Evolutionary conservation across 768 basidiomycete genomes (phyloP), one percentile per base, ranked within the genome.

Genomic region (Mycena maculata): DNA sequence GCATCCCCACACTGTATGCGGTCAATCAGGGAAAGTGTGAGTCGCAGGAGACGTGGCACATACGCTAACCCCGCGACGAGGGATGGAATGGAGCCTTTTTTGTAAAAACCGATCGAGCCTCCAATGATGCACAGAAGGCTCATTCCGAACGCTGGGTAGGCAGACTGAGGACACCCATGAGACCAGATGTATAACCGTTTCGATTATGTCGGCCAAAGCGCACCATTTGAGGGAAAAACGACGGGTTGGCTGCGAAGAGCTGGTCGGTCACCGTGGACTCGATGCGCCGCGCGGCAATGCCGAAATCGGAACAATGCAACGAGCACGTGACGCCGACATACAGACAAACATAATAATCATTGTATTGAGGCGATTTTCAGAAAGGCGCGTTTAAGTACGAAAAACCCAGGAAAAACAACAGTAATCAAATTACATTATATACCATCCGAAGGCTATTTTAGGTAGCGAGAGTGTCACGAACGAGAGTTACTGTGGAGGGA

Each of bases 11-110:
- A 52, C 86, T 88, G 65, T 11, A 18, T 42, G 41, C n/a, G 25
- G 33, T 48, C 15, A 15, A 31, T 6, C 45, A 42, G 41, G 52
- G 55, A 31, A 18, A 27, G 47, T 27, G 20, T 2, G 10, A 11
- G 18, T 30, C 4, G 31, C 20, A n/a, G 39, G 13, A 11, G 11
- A 22, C 20, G 22, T 33, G 54, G 2, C 3, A 76, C 84, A 39
- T 48, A 88, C 86, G 80, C 73, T 16, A 87, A 76, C 16, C 87
- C 87, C 31, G 88, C 88, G 28, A 88, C 81, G 49, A 89, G 75
- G 15, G 87, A 88, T 2, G 88, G 87, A 6, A 89, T 73, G 25
- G 88, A 89, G 20, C 83, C 81, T 49, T 83, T 86, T 50, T 79
- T 75, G 15, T 78, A 81, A 54, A 78, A 86, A 36, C 84, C 88